phyloP scores from a whole-genome alignment of 2,329 filamentous ascomycete genomes.

The Aspergillus pseudoterreus region DNA sequence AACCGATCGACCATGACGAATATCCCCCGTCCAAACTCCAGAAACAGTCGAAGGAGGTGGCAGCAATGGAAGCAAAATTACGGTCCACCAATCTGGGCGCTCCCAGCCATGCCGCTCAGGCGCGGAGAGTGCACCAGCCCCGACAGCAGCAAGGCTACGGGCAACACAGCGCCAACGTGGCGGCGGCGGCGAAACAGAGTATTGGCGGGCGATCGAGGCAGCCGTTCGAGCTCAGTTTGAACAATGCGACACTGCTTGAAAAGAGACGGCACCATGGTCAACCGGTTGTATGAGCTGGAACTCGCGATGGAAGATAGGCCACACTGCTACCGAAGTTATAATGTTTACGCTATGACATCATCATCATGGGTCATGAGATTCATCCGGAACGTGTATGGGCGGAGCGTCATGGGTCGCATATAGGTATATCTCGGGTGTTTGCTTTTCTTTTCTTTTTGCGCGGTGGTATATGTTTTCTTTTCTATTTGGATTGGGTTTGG shows the following conservation, averaged over 20 bases:
- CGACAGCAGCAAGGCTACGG: slow-evolving; percentile 67
- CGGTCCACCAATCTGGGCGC: slow-evolving; percentile 72
- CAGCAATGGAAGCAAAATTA: slow-evolving; percentile 81
- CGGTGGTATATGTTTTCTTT: slow-evolving; percentile 3
- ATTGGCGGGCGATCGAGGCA: slow-evolving; percentile 72
- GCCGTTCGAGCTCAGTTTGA: slow-evolving; percentile 85
- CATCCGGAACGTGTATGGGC: slow-evolving; percentile 5
- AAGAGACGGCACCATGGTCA: slow-evolving; percentile 47
- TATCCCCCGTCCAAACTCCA: slow-evolving; percentile 62
- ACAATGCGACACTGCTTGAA: slow-evolving; percentile 84
- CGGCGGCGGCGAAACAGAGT: slow-evolving; percentile 77
- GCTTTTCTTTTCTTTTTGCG: slow-evolving; percentile 1
- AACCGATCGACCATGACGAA: slow-evolving; percentile 11
- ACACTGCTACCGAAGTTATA: not conserved
- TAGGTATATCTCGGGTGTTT: slow-evolving; percentile 6
- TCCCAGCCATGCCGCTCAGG: slow-evolving; percentile 58
- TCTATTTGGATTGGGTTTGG: slow-evolving; percentile 14
- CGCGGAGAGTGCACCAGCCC: slow-evolving; percentile 55
- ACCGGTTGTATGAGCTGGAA: slow-evolving; percentile 21
- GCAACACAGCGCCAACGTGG: slow-evolving; percentile 80
- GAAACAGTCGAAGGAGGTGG: slow-evolving; percentile 60
- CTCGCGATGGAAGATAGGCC: not conserved
- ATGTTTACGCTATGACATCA: slow-evolving; percentile 4
- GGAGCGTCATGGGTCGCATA: slow-evolving; percentile 3
- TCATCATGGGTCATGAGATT: slow-evolving; percentile 5